A percentile compares a stretch with the other conserved stretches of the same genome.
Conservation (phyloP, 306 rosid species). For the Castanospermum australe region DNA sequence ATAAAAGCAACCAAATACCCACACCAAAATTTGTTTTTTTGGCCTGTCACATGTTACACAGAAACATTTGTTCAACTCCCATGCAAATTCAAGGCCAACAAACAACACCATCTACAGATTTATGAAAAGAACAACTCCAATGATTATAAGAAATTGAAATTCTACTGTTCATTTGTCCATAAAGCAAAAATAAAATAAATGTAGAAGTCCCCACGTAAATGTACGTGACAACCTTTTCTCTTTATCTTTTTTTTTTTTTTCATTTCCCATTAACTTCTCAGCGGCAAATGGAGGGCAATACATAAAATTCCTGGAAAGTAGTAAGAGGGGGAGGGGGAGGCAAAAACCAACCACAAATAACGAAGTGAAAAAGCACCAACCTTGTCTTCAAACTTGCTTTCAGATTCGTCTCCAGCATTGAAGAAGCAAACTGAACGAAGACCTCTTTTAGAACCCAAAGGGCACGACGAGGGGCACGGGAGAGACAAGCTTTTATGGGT, state of each 20-base stretch:
- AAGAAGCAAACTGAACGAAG: slow-evolving; percentile 44
- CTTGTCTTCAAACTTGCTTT: slow-evolving; percentile 33
- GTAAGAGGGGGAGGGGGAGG: no score
- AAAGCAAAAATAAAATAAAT: not conserved
- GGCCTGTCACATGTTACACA: not conserved
- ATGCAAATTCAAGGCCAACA: not conserved
- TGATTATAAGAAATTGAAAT: not conserved
- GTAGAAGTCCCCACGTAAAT: not conserved
- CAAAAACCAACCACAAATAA: not conserved
- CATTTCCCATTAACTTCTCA: not conserved
- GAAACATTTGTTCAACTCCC: not conserved
- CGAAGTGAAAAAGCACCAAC: slow-evolving; percentile 12
- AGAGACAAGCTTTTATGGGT: slow-evolving; percentile 10
- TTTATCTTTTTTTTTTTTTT: not conserved
- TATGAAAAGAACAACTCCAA: not conserved
- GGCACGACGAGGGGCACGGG: not conserved
- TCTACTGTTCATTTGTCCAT: not conserved
- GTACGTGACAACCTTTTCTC: not conserved
- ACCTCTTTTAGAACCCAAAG: not conserved
- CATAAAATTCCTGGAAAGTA: not conserved
- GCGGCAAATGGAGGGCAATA: not conserved
- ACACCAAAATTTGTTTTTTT: not conserved
- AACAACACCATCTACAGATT: not conserved
- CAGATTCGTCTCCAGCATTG: slow-evolving; percentile 44
- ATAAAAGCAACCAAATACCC: not conserved